Conservation (phyloP, 106 monocot species). For the Platanthera guangdongensis region DNA sequence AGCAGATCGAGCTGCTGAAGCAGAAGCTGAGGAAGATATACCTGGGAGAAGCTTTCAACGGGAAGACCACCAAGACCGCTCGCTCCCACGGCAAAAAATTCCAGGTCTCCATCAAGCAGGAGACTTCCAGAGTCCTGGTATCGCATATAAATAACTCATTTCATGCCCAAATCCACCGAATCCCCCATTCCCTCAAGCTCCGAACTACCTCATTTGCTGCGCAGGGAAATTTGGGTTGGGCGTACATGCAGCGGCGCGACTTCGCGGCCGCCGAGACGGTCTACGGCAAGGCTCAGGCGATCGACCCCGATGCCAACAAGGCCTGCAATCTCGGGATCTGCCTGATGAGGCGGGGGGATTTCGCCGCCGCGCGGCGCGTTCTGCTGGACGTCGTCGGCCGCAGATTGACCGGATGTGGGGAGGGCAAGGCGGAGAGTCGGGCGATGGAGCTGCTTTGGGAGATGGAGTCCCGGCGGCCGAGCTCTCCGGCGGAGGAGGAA, state of each 20-base stretch:
- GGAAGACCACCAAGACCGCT: slow-evolving; percentile 61
- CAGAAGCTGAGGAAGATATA: slow-evolving; percentile 57
- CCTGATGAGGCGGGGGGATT: slow-evolving; percentile 42
- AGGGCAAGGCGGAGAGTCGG: slow-evolving; percentile 28
- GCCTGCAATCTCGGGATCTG: slow-evolving; percentile 74
- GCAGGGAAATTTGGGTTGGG: slow-evolving; percentile 79
- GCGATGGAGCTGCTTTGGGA: slow-evolving; percentile 45
- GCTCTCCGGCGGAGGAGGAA: slow-evolving; percentile 14
- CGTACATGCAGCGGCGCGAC: slow-evolving; percentile 68
- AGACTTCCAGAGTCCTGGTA: slow-evolving; percentile 53
- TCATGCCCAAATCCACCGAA: background rate
- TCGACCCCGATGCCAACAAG: slow-evolving; percentile 71
- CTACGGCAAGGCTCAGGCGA: slow-evolving; percentile 59
- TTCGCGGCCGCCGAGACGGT: slow-evolving; percentile 63
- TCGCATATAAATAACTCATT: background rate
- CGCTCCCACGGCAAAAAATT: slow-evolving; percentile 77
- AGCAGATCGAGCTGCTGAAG: slow-evolving; percentile 54
- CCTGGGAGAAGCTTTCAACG: slow-evolving; percentile 61
- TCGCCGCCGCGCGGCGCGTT: slow-evolving; percentile 29
- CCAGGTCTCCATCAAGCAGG: slow-evolving; percentile 68
- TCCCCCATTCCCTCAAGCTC: background rate
- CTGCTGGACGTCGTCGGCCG: slow-evolving; percentile 33
- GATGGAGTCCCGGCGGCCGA: slow-evolving; percentile 19
- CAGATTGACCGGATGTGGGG: slow-evolving; percentile 26
- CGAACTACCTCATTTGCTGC: background rate